Evolutionary conservation across 2,329 filamentous ascomycete genomes (phyloP), one percentile per base, ranked within the genome.

Genomic region (Diaporthe citri): DNA sequence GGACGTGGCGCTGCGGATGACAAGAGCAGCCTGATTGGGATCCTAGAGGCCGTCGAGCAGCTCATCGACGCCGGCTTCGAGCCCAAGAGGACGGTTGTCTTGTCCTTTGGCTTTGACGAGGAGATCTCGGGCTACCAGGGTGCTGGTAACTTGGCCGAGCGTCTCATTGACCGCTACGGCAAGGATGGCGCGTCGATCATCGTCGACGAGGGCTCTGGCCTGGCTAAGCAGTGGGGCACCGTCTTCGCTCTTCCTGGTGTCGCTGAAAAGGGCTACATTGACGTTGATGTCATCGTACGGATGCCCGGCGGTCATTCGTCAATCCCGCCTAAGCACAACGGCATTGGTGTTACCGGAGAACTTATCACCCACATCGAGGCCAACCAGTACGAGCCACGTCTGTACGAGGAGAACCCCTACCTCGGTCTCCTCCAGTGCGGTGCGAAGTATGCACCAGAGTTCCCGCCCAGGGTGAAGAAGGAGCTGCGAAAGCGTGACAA

Each of bases 101-200:
- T 93, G 1, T 88, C 90, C 0, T 91, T 92, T 77, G 91, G 91
- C 6, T 92, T 92, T 73, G 91, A 93, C 77, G 91, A 93, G 80
- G 91, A 93, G 80, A 87, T 88, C 57, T 88, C 86, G 1, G 90
- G 90, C 2, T 75, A 73, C 0, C 80, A 86, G 15, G 90, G 91
- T 6, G 90, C 89, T 0, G 80, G 83, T 2, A 79, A 84, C n/a
- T 84, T 93, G 9, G 84, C 88, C 0, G 59, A 81, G 0, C 81
- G 83, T 39, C 81, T 93, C 12, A 73, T 88, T 22, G 80, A 86
- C 22, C 85, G 84, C 43, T 91, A 90, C 77, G 90, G 90, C 2
- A 84, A 87, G 31, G 83, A 90, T 76, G 86, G 88, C 3, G 85
- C 91, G 13, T 88, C 87, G 3, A 81, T 90, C n/a, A 87, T 92